Percentiles rank a stretch among this genome's conserved stretches.
These are phyloP conservation scores for Cyberlindnera bimundalis DNA, from an alignment of 805 yeast genomes.

Conservation along the genomic window DNA sequence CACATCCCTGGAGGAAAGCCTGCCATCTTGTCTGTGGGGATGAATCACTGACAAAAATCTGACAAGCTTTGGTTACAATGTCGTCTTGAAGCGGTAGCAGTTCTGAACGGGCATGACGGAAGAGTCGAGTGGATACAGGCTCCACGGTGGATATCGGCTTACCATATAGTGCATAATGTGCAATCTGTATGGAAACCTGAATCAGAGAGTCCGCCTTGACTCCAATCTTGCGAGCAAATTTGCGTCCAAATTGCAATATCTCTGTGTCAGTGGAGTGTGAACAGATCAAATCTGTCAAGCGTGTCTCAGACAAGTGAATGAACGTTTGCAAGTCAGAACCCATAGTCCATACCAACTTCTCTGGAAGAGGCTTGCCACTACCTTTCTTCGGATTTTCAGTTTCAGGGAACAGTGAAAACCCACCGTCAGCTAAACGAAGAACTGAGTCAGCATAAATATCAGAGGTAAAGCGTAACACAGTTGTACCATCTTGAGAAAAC, in stretches of 20 bases:
- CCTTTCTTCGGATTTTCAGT: constrained; percentile 24
- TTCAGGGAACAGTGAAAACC: constrained; percentile 39
- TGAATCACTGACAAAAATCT: constrained; percentile 58
- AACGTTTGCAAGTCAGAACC: constrained; percentile 36
- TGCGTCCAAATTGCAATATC: constrained; percentile 74
- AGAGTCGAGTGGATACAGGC: constrained; percentile 77
- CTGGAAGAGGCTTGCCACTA: constrained; percentile 17
- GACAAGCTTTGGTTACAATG: constrained; percentile 47
- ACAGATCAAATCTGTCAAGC: constrained; percentile 78
- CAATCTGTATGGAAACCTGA: constrained; percentile 86
- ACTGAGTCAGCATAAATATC: constrained; percentile 90
- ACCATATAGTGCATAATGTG: constrained; percentile 89
- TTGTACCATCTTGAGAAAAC: constrained; percentile 91
- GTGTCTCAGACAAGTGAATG: constrained; percentile 82
- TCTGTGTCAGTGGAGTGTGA: constrained; percentile 76
- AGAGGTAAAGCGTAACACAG: constrained; percentile 80
- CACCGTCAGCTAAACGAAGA: constrained; percentile 75
- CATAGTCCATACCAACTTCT: constrained; percentile 35
- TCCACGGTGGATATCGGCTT: constrained; percentile 85
- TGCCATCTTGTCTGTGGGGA: constrained; percentile 45
- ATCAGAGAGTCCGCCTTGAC: constrained; percentile 86
- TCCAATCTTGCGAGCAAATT: constrained; percentile 73
- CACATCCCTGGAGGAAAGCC: constrained; percentile 47
- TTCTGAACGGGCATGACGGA: constrained; percentile 67
- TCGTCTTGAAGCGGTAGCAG: constrained; percentile 63